These are phyloP conservation scores for Polyplosphaeria fusca DNA, from an alignment of 495 filamentous ascomycete species.

Conservation along the genomic window DNA sequence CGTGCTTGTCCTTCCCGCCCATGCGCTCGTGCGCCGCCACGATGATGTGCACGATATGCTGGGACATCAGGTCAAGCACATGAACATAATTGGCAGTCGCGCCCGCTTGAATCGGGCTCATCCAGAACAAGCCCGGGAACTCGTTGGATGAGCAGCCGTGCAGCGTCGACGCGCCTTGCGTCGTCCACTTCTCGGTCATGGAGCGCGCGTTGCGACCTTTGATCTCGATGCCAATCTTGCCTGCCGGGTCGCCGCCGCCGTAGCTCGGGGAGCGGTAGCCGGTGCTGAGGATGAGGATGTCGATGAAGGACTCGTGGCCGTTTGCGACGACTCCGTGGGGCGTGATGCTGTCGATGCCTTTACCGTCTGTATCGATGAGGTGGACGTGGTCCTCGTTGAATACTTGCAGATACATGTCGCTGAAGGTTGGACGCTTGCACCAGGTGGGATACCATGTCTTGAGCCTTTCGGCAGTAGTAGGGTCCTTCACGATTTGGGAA, in stretches of 20 bases:
- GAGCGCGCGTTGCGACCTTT: not conserved
- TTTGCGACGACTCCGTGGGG: constrained; percentile 41
- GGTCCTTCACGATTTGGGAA: constrained; percentile 38
- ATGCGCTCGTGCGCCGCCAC: not conserved
- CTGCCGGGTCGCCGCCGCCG: not conserved
- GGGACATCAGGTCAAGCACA: not conserved
- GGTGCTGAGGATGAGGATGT: constrained; percentile 50
- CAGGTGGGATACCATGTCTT: constrained; percentile 39
- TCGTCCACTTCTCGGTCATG: not conserved
- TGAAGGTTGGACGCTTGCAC: constrained; percentile 44
- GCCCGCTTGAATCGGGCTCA: not conserved
- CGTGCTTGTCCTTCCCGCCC: not conserved
- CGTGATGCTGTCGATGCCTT: constrained; percentile 46
- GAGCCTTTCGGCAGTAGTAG: constrained; percentile 31
- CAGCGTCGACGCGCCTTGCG: not conserved
- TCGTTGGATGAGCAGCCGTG: not conserved
- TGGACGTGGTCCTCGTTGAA: constrained; percentile 37
- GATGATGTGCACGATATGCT: not conserved
- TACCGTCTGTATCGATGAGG: constrained; percentile 55
- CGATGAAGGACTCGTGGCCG: constrained; percentile 45
- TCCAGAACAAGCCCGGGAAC: not conserved
- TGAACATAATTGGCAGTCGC: not conserved
- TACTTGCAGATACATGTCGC: constrained; percentile 38
- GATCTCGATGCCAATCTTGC: not conserved
- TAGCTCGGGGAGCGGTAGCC: constrained; percentile 41